A percentile compares a stretch with the other conserved stretches of the same genome.
These are phyloP conservation scores for Endocalyx cinctus DNA, from an alignment of 2,329 filamentous ascomycete genomes.

Conservation along the genomic window DNA sequence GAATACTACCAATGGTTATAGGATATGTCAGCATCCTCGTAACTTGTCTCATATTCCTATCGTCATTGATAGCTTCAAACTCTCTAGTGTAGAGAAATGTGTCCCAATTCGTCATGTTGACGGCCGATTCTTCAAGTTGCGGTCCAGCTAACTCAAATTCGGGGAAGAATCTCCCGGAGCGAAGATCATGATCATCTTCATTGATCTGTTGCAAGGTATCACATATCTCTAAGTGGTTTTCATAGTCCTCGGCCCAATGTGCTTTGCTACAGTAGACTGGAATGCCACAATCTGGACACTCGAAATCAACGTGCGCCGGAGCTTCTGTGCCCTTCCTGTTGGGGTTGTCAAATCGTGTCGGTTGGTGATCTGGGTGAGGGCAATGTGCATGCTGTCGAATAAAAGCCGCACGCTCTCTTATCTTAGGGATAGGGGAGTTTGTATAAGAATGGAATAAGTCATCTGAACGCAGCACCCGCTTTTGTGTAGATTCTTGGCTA, in stretches of 20 bases:
- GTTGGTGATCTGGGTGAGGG: constrained; percentile 81
- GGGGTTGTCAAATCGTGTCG: constrained; percentile 64
- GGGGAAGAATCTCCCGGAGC: constrained; percentile 84
- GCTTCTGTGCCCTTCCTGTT: constrained; percentile 54
- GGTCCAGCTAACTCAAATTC: constrained; percentile 89
- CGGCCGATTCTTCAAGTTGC: constrained; percentile 85
- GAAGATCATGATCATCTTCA: constrained; percentile 93
- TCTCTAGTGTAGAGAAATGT: constrained; percentile 91
- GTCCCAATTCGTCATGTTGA: constrained; percentile 99
- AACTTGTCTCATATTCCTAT: constrained; percentile 86
- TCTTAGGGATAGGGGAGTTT: constrained; percentile 80
- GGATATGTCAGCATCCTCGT: constrained; percentile 93
- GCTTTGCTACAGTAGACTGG: constrained; percentile 91
- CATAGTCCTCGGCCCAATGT: constrained; percentile 95
- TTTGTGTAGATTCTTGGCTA: constrained; percentile 13
- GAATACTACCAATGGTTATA: constrained; percentile 80
- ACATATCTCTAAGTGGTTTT: constrained; percentile 86
- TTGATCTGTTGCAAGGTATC: constrained; percentile 90
- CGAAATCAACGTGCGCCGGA: constrained; percentile 82
- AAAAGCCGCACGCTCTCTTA: constrained; percentile 80
- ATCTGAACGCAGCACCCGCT: constrained; percentile 55
- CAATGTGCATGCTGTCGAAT: constrained; percentile 94
- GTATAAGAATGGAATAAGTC: constrained; percentile 94
- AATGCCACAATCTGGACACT: constrained; percentile 93
- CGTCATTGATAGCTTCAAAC: constrained; percentile 85